A percentile compares a stretch with the other conserved stretches of the same genome.
Evolutionary conservation across 192 early-diverging fungal species (phyloP).

Genomic region (Gaertneriomyces semiglobifer): DNA sequence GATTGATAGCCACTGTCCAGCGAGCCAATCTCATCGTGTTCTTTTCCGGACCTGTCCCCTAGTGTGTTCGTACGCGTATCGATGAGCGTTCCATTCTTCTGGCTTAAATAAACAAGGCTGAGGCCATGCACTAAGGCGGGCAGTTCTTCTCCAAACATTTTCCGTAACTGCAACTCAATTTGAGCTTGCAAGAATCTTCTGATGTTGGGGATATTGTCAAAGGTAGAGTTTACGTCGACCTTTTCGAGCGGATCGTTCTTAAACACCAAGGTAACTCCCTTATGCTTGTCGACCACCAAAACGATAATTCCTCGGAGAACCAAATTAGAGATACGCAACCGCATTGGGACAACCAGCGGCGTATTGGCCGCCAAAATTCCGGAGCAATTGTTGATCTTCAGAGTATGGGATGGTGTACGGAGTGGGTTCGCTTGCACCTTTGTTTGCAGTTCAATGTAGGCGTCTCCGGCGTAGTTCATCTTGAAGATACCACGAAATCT

Average conservation of each 20-base stretch:
- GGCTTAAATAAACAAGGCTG: slow-evolving; percentile 59
- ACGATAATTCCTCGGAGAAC: slow-evolving; percentile 88
- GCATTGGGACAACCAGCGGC: slow-evolving; percentile 95
- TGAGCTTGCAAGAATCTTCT: slow-evolving; percentile 81
- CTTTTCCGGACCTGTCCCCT: not conserved
- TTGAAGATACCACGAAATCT: slow-evolving; percentile 95
- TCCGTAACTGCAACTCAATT: slow-evolving; percentile 85
- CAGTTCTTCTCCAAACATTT: slow-evolving; percentile 90
- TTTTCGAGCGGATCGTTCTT: slow-evolving; percentile 95
- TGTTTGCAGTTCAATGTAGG: slow-evolving; percentile 84
- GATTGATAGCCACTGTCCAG: slow-evolving; percentile 21
- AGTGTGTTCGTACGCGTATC: not conserved
- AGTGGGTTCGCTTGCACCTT: slow-evolving; percentile 86
- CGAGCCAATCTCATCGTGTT: slow-evolving; percentile 1
- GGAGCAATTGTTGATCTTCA: slow-evolving; percentile 9
- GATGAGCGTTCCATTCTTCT: slow-evolving; percentile 20
- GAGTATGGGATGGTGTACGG: slow-evolving; percentile 21
- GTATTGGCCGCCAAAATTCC: slow-evolving; percentile 78
- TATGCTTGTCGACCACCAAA: slow-evolving; percentile 87
- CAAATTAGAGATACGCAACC: slow-evolving; percentile 83
- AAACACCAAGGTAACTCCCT: slow-evolving; percentile 94
- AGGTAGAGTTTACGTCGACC: slow-evolving; percentile 93
- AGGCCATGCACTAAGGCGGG: slow-evolving; percentile 91
- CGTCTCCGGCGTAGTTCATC: slow-evolving; percentile 90
- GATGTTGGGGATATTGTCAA: slow-evolving; percentile 88